phyloP scores from a whole-genome alignment of 495 filamentous ascomycete species.

The Trichoderma erinaceum region DNA sequence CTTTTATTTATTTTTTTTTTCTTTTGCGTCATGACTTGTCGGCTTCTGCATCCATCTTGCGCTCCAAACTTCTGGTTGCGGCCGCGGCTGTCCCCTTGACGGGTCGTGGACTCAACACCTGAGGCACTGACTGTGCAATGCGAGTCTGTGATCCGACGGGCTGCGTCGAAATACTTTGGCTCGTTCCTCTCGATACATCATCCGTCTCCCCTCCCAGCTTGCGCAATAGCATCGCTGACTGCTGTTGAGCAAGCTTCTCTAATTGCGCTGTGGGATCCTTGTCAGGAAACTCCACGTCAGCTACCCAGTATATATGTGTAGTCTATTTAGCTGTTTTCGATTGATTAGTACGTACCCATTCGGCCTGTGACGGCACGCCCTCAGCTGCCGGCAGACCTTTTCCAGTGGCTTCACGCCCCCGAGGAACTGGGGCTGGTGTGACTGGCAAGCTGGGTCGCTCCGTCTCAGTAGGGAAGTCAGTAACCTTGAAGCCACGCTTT shows the following conservation, averaged over 20 bases:
- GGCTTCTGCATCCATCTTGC: slow-evolving; percentile 5
- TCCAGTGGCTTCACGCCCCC: slow-evolving; percentile 44
- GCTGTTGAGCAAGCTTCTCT: slow-evolving; percentile 59
- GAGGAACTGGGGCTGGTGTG: slow-evolving; percentile 70
- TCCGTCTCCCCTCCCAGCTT: slow-evolving; percentile 29
- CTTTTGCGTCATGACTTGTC: neutral
- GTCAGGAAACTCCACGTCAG: slow-evolving; percentile 43
- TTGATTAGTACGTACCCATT: slow-evolving; percentile 68
- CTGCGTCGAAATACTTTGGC: neutral
- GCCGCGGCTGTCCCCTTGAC: slow-evolving; percentile 7
- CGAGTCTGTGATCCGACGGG: slow-evolving; percentile 1
- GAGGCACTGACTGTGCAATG: slow-evolving; percentile 9
- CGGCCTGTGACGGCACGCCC: slow-evolving; percentile 75
- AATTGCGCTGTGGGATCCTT: slow-evolving; percentile 67
- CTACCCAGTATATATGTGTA: slow-evolving; percentile 58
- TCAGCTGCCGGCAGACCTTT: slow-evolving; percentile 61
- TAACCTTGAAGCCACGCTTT: slow-evolving; percentile 52
- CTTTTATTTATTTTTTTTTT: neutral
- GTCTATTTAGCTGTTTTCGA: slow-evolving; percentile 47
- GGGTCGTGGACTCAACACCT: slow-evolving; percentile 4
- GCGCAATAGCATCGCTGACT: slow-evolving; percentile 50
- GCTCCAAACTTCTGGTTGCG: slow-evolving; percentile 5
- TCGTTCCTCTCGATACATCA: neutral
- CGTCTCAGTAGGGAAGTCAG: slow-evolving; percentile 77
- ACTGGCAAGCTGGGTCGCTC: slow-evolving; percentile 88